Base-by-base conservation (phyloP, 164 flowering plant species). In the Paratinospora sagittata region DNA sequence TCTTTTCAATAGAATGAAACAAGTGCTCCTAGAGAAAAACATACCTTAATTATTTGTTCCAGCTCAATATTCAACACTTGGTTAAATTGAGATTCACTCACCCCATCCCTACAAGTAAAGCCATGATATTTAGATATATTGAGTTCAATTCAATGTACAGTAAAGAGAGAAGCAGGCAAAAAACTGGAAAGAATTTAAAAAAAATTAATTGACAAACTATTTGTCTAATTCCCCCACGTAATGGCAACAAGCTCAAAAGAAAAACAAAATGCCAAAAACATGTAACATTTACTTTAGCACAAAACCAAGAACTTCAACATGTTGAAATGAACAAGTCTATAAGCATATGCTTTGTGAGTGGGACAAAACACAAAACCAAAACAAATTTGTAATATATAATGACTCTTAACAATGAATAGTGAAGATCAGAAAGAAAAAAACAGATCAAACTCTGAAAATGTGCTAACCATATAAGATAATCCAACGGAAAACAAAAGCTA, bases 1-100 rank as follows among this genome's bases (percentile, higher is more conserved):
- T 27, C 66, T 39, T 63, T 13, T 26, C 65, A 63, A 12, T 7
- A 66, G 16, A 66, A 19, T 8, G 55, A 66, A 41, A 43, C 34
- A 66, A 21, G 52, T 23, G 55, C 24, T 23, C 1, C 14, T 1
- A 11, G 24, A 27, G 62, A 3, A 6, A 52, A 21, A 57, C 71
- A 24, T 49, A 90, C 97, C 97, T 92, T 82, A 49, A 87, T 81
- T 65, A 92, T 85, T 74, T 92, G 97, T 37, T 84, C 87, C 69
- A 92, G 76, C 83, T 92, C 97, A 67, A 83, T 75, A 76, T 92
- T 82, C 75, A 92, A 58, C 65, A 92, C 96, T 82, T 92, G 93
- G 70, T 80, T 84, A 68, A 92, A 92, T 67, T 90, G 97, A 3
- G 93, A 82, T 72, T 92, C 92, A 52, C 90, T 86, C 14, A 92